phyloP scores from a whole-genome alignment of 2,329 filamentous ascomycete species.

The Botrytis sinoallii region DNA sequence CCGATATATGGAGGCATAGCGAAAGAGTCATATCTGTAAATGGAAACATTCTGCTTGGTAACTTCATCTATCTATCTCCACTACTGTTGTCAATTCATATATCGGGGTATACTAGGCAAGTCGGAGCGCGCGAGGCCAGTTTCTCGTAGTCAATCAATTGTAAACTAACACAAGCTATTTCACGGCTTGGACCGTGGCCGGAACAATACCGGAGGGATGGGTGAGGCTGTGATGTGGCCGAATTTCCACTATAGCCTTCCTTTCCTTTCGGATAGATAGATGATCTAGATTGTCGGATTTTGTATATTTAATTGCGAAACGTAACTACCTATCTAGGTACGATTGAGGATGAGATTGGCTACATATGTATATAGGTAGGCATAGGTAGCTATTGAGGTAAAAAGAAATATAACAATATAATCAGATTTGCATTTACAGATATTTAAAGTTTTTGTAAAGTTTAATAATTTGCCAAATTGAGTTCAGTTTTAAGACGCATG shows the following conservation, averaged over 20 bases:
- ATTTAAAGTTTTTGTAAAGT: neutral
- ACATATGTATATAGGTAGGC: too few relatives aligned
- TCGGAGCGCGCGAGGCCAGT: neutral
- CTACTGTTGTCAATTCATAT: neutral
- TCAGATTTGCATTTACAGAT: neutral
- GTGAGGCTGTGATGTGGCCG: conserved; percentile 5
- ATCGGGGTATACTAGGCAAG: neutral
- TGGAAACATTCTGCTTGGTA: neutral
- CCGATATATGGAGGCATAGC: neutral
- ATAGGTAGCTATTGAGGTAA: too few relatives aligned
- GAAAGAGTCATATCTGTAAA: neutral
- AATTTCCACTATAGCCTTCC: neutral
- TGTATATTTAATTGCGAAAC: neutral
- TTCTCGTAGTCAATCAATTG: neutral
- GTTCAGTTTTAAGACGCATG: neutral
- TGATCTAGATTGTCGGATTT: neutral
- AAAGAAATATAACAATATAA: neutral
- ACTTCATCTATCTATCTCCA: neutral
- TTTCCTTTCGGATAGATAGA: neutral
- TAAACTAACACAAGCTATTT: neutral
- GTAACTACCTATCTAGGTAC: neutral
- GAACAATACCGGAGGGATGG: neutral
- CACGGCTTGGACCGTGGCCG: conserved; percentile 1
- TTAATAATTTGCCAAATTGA: neutral
- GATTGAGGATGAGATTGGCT: neutral